Evolutionary conservation across 1,284 basidiomycete genomes (phyloP), one percentile per base, ranked within the genome.

Genomic region (Peniophora sp.): DNA sequence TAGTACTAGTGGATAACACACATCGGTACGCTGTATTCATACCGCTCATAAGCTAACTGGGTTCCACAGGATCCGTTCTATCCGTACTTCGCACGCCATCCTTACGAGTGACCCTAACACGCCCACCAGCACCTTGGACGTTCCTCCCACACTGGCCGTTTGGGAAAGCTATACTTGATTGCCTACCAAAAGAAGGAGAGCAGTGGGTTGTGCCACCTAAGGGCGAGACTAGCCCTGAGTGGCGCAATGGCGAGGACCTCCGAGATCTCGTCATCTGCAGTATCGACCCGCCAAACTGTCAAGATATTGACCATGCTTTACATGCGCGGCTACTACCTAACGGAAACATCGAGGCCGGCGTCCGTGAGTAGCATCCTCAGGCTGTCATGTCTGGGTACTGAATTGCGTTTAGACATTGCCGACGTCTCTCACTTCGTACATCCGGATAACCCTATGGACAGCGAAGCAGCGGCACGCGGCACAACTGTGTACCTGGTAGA

Each of bases 401-500:
- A 37, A n/a, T 39, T 3, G 35, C 48, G 32, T 14, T 3, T 59
- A 96, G 92, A 99, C 66, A 99, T 99, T 57, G 97, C 97, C 53
- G 96, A 99, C 63, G 97, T 99, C 1, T 96, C 96, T 2, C 86
- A 97, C 67, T 99, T 99, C 61, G 97, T 99, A 1, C 83, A 81
- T 50, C 77, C 94, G 2, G 92, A 96, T 62, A 99, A 89, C 50
- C 83, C 97, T 0, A 99, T 99, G 95, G 97, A 99, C 60, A 84
- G 75, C 35, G 97, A 99, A 67, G 97, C 97, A 15, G 92, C 96
- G 14, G 81, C 93, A 12, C 79, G 97, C 50, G 96, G 97, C 11
- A 99, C 96, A 1, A 99, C 97, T 0, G 97, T 99, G 3, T 99
- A 99, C 65, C 80, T 99, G 3, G 97, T 99, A 2, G 97, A 99